phyloP scores from a whole-genome alignment of 768 basidiomycete species.

The Mycena belliarum region DNA sequence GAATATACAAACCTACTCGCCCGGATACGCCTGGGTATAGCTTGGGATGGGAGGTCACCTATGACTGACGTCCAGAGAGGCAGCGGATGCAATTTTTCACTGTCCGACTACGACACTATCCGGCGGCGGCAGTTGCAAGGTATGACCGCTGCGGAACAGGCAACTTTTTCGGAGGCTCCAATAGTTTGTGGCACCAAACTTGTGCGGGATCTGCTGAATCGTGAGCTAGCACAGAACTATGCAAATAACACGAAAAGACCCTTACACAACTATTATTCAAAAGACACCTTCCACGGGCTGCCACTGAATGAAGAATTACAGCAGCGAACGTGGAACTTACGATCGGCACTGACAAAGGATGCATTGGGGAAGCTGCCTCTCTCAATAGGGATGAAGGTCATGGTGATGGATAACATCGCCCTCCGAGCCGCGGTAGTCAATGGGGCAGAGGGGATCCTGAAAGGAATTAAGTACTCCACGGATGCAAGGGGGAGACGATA shows the following conservation, averaged over 20 bases:
- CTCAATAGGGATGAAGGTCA: constrained; percentile 22
- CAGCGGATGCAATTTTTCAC: too few species aligned
- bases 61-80: too few species aligned
- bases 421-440: constrained; percentile 18
- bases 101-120: too few species aligned
- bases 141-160: too few species aligned
- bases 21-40: too few species aligned
- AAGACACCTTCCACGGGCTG: background rate
- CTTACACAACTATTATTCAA: background rate
- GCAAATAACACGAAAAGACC: too few species aligned
- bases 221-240: too few species aligned
- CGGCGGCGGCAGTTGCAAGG: too few species aligned
- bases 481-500: too few species aligned
- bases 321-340: background rate
- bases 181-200: constrained; percentile 22
- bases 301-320: background rate
- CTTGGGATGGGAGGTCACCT: too few species aligned
- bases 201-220: constrained; percentile 16
- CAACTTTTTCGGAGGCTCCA: too few species aligned
- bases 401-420: constrained; percentile 24
- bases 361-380: constrained; percentile 18
- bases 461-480: constrained; percentile 4
- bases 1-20: too few species aligned
- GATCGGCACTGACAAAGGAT: constrained; percentile 1
- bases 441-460: constrained; percentile 19